Base-by-base conservation (phyloP, 306 rosid species). In the Trifolium fragiferum region DNA sequence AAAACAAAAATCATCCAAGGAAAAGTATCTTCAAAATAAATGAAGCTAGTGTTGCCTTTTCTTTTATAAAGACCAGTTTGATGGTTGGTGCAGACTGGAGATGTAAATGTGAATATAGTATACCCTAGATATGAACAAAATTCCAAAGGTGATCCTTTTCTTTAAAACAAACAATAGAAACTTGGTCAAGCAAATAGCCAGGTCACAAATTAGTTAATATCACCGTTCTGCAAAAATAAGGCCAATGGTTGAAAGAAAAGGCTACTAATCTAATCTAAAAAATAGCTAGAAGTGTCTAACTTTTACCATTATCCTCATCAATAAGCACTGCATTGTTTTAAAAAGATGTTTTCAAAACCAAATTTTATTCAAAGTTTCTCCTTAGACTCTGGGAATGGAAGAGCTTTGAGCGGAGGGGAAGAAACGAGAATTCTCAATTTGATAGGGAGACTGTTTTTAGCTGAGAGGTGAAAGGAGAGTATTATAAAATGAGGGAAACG, bases 31-130 rank as follows among this genome's bases (percentile, higher is more conserved):
- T 18, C 21, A 41, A 32, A 23, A 68, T 59, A 71, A 76, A 46
- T 70, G 21, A 3, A 46, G 27, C 59, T 41, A 8, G 68, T 64
- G 47, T 53, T 72, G 16, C 27, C 32, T 21, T 40, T 3, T n/a
- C 1, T 16, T 59, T 27, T 38, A 60, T 4, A 63, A 12, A 55
- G 41, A 68, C 59, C 23, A 46, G 13, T 27, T 74, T 15, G 11
- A 76, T 61, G 40, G 43, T 66, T 65, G 66, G 70, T 19, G 73
- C 62, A 75, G 46, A 75, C 13, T 76, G 35, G 8, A 68, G 25
- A 58, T 68, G 66, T 61, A 69, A 60, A 61, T 53, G 63, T 55
- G 74, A 61, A 68, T 74, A 21, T 16, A 30, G 44, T 57, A 65
- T 12, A 25, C 20, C 53, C 50, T 33, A 60, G 21, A 19, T 12